Evolutionary conservation across 139 green algal species (phyloP), one percentile per base, ranked within the genome.

Genomic region (Auxenochlorella protothecoides): DNA sequence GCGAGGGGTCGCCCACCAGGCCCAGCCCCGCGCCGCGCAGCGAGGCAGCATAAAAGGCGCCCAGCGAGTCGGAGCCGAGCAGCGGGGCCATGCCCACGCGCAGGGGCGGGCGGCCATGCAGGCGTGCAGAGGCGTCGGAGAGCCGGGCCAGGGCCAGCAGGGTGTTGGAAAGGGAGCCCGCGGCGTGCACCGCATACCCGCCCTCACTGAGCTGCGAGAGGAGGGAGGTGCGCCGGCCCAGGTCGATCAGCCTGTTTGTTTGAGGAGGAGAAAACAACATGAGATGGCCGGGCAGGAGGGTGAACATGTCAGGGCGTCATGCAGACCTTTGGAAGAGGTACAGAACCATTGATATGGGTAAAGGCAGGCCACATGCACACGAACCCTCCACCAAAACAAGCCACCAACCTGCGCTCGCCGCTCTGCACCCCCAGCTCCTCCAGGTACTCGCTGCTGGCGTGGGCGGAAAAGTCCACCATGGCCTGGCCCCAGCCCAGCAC

Each of bases 151-250:
- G 76, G 44, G 78, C 91, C 55, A 96, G 83, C 14, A 98, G 84
- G 2, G 89, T 96, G 84, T 98, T 98, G 61, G 85, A 86, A 1
- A 98, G 72, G 2, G 87, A 96, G 68, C 93, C 91, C 3, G 89
- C 93, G 3, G 90, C 85, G 63, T 75, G 86, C 6, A 97, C 77
- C 79, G 93, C 77, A n/a, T 81, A 76, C 7, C 59, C 56, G 15
- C 68, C 51, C 59, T 71, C 66, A 55, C 74, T 56, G 53, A 83
- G 65, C 6, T 13, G 54, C 16, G 65, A 16, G 44, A 88, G 60
- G 13, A 82, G 53, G 6, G 15, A 60, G 12, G 64, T 66, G 13
- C 71, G 66, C 59, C 82, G 66, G 56, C 79, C 76, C 2, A 77
- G 15, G 52, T n/a, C 64, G 5, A 85, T 78, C 11, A 87, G 63